Conservation (phyloP, 805 yeast species). For the Lachancea nothofagi region DNA sequence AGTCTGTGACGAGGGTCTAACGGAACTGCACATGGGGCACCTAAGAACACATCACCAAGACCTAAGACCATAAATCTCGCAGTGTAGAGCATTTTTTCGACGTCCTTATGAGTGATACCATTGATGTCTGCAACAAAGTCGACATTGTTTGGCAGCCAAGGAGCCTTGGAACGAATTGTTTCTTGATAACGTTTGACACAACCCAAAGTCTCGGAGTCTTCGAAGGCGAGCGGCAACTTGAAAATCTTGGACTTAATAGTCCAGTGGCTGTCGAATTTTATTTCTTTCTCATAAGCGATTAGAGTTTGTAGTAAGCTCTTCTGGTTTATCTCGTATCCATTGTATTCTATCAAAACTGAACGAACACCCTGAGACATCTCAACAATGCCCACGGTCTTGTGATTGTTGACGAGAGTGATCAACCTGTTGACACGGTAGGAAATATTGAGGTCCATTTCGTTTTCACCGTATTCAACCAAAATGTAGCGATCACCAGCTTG, state of each 20-base stretch:
- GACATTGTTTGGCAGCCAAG: constrained; percentile 97
- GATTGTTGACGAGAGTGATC: constrained; percentile 61
- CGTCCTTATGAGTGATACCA: constrained; percentile 68
- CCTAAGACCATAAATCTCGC: constrained; percentile 93
- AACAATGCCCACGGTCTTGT: constrained; percentile 70
- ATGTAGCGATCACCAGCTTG: constrained; percentile 97
- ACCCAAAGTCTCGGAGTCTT: constrained; percentile 80
- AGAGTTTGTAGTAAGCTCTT: constrained; percentile 54
- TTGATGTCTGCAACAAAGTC: constrained; percentile 90
- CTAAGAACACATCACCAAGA: constrained; percentile 93
- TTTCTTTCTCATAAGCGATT: constrained; percentile 69
- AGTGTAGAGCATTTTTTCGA: constrained; percentile 76
- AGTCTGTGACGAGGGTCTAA: constrained; percentile 93
- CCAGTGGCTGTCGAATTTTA: constrained; percentile 76
- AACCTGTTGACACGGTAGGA: constrained; percentile 81
- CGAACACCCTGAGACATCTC: constrained; percentile 98
- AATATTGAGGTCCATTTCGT: constrained; percentile 75
- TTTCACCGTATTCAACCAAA: constrained; percentile 89
- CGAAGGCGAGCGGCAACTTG: constrained; percentile 93
- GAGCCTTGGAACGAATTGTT: constrained; percentile 88
- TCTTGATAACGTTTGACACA: constrained; percentile 90
- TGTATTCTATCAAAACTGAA: constrained; percentile 84
- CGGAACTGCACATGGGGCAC: constrained; percentile 98
- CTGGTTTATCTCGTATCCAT: constrained; percentile 60
- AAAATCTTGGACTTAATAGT: constrained; percentile 75